These are phyloP conservation scores for Apophysomyces trapeziformis DNA, from an alignment of 371 early-diverging fungal genomes.

Conservation along the genomic window DNA sequence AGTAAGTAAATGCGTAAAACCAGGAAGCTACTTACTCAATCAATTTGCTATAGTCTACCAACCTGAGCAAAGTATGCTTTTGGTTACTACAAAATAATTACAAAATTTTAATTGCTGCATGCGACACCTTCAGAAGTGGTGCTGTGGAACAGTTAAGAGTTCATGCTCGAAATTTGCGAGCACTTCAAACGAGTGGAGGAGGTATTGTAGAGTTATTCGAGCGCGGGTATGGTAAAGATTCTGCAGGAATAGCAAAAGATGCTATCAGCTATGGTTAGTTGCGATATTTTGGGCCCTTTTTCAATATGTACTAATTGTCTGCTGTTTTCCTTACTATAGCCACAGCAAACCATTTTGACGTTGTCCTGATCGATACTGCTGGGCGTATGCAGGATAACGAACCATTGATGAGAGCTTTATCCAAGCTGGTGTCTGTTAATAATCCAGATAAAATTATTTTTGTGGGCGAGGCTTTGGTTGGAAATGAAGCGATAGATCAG, in stretches of 20 bases:
- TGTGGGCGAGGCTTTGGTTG: constrained; percentile 99
- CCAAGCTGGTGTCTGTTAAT: constrained; percentile 95
- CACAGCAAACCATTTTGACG: constrained; percentile 83
- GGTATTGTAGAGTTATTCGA: constrained; percentile 93
- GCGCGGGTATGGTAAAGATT: constrained; percentile 98
- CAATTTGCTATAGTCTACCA: constrained; percentile 80
- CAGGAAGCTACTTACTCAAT: background rate
- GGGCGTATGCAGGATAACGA: constrained; percentile 99
- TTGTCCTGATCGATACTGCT: constrained; percentile 99
- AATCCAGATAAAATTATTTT: constrained; percentile 98
- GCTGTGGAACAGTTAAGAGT: constrained; percentile 99
- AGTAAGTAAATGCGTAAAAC: constrained; percentile 21
- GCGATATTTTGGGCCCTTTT: background rate
- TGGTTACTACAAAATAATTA: constrained; percentile 96
- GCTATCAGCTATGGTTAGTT: constrained; percentile 84
- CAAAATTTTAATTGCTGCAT: constrained; percentile 96
- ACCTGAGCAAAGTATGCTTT: constrained; percentile 97
- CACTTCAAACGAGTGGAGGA: constrained; percentile 70
- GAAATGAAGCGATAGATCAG: constrained; percentile 98
- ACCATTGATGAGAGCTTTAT: constrained; percentile 96
- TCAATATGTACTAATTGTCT: background rate
- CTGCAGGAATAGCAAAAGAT: constrained; percentile 97
- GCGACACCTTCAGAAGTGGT: constrained; percentile 99
- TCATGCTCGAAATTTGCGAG: constrained; percentile 89
- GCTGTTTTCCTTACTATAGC: constrained; percentile 30